Percentiles rank a stretch among this genome's conserved stretches.
phyloP scores from a whole-genome alignment of 192 early-diverging fungal species.

The Linnemannia zychae region DNA sequence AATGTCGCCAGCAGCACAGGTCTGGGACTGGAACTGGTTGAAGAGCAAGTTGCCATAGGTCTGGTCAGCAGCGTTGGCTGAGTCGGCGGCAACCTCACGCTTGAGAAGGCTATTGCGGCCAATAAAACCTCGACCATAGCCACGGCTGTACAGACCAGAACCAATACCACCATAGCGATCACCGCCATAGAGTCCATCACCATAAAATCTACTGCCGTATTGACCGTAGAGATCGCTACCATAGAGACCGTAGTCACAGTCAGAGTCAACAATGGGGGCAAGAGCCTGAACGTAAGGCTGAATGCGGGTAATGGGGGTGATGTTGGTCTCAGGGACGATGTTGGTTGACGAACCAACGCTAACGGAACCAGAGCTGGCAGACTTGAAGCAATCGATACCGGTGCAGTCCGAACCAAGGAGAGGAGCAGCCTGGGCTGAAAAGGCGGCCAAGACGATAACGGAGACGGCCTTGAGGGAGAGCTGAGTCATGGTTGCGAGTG shows the following conservation, averaged over 20 bases:
- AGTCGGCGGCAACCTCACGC: not conserved
- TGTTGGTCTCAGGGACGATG: constrained; percentile 30
- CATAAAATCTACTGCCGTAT: constrained; percentile 1
- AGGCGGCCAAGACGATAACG: constrained; percentile 18
- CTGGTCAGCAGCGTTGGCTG: not conserved
- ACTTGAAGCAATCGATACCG: constrained; percentile 22
- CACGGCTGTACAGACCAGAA: not conserved
- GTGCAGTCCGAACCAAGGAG: constrained; percentile 14
- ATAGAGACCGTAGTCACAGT: constrained; percentile 18
- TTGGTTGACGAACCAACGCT: constrained; percentile 29
- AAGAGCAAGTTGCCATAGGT: constrained; percentile 32
- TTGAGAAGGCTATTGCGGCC: not conserved
- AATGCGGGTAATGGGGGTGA: constrained; percentile 37
- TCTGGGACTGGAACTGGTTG: constrained; percentile 36
- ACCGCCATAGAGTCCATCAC: not conserved
- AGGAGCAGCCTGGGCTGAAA: constrained; percentile 26
- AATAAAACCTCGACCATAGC: constrained; percentile 13
- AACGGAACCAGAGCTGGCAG: constrained; percentile 33
- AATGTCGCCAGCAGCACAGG: not conserved
- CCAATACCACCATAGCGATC: not conserved
- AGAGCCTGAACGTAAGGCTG: constrained; percentile 26
- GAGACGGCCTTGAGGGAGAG: constrained; percentile 27
- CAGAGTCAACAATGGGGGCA: constrained; percentile 32
- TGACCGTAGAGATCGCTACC: not conserved
- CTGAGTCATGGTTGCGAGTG: constrained; percentile 1